phyloP scores from a whole-genome alignment of 176 grass and related monocot species.

The Thinopyrum elongatum region DNA sequence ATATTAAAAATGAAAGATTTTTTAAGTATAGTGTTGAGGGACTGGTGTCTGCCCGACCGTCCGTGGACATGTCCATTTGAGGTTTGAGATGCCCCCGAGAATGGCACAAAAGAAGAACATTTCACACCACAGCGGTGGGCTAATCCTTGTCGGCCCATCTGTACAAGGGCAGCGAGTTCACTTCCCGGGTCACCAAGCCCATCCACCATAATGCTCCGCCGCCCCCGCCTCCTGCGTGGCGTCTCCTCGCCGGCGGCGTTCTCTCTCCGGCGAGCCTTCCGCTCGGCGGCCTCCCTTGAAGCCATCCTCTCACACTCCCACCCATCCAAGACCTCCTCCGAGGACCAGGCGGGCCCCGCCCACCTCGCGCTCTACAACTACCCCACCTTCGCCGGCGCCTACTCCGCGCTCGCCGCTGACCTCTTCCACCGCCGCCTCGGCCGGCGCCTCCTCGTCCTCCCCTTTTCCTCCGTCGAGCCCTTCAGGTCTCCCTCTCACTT shows the following conservation, averaged over 20 bases:
- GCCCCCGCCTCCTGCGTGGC: not conserved
- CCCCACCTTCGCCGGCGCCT: constrained; percentile 80
- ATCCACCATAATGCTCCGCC: constrained; percentile 22
- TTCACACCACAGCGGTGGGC: too few relatives aligned
- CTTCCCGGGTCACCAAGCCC: not conserved
- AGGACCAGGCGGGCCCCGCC: constrained; percentile 6
- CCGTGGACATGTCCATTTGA: too few relatives aligned
- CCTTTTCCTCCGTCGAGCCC: constrained; percentile 77
- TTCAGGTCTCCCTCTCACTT: constrained; percentile 54
- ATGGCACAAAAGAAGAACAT: too few relatives aligned
- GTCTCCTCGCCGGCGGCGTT: not conserved
- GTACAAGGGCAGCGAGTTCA: too few relatives aligned
- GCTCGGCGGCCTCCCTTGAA: constrained; percentile 61
- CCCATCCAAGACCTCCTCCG: not conserved
- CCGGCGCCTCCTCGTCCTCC: constrained; percentile 54
- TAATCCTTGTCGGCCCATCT: too few relatives aligned
- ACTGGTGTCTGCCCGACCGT: too few relatives aligned
- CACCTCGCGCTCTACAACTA: constrained; percentile 88
- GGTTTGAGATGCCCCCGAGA: too few relatives aligned
- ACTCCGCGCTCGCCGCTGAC: constrained; percentile 68
- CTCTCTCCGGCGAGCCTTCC: constrained; percentile 42
- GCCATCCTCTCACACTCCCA: constrained; percentile 37
- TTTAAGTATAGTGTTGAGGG: too few relatives aligned
- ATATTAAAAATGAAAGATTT: too few relatives aligned
- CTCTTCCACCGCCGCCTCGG: constrained; percentile 55